Conservation (phyloP, 78 protist species). For the Pirum gemmata region DNA sequence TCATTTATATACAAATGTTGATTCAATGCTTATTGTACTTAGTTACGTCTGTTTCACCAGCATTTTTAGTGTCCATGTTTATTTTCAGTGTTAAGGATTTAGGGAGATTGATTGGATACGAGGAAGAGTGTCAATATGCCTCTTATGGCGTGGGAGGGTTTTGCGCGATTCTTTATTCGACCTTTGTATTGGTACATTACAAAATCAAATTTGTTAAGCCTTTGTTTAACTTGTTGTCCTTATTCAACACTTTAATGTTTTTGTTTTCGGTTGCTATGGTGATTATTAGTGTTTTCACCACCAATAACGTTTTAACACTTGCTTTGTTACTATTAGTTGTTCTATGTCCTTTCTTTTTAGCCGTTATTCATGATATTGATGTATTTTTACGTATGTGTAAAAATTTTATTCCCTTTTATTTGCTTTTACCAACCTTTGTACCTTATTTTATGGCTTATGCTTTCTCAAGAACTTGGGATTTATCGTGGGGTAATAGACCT, state of each 20-base stretch:
- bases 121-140: background rate
- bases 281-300: background rate
- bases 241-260: background rate
- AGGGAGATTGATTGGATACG: background rate
- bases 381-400: background rate
- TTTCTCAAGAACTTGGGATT: slow-evolving; percentile 28
- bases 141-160: background rate
- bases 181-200: background rate
- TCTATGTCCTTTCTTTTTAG: background rate
- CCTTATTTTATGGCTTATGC: background rate
- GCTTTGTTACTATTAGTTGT: background rate
- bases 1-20: background rate
- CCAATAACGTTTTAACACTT: background rate
- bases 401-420: slow-evolving; percentile 11
- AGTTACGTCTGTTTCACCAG: background rate
- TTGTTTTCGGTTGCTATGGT: background rate
- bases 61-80: background rate
- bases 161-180: background rate
- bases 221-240: background rate
- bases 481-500: slow-evolving; percentile 44
- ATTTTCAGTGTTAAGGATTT: background rate
- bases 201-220: slow-evolving; percentile 3
- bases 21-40: background rate
- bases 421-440: slow-evolving; percentile 33
- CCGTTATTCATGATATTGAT: background rate